Conservation (phyloP, 176 grass and related monocot genomes). For the Ensete glaucum region DNA sequence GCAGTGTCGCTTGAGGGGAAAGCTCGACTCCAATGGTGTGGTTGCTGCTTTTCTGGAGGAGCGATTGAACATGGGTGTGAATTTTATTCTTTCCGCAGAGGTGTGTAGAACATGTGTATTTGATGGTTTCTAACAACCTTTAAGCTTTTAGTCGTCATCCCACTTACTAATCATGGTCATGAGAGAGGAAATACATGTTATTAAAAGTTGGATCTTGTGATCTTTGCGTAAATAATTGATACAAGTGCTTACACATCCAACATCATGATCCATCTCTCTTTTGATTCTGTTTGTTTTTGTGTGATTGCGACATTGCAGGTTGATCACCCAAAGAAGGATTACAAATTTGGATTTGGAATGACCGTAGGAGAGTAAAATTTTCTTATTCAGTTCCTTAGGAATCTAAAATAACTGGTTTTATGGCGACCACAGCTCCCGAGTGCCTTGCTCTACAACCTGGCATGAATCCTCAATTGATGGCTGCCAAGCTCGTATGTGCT, state of each 20-base stretch:
- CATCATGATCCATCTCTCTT: background rate
- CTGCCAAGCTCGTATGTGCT: no score
- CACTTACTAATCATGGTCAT: background rate
- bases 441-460: no score
- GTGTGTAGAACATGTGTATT: slow-evolving; percentile 22
- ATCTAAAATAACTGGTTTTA: background rate
- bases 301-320: slow-evolving; percentile 30
- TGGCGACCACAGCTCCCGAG: background rate
- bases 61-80: slow-evolving; percentile 26
- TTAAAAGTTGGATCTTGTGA: no score
- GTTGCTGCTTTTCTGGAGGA: slow-evolving; percentile 69
- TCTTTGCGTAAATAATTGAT: background rate
- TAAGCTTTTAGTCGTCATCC: background rate
- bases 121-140: background rate
- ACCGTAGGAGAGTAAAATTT: slow-evolving; percentile 38
- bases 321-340: slow-evolving; percentile 68
- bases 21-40: slow-evolving; percentile 47
- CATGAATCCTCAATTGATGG: no score
- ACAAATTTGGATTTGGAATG: slow-evolving; percentile 80
- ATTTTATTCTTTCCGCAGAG: slow-evolving; percentile 68
- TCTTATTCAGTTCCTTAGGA: background rate
- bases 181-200: background rate
- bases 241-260: no score
- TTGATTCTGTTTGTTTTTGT: no score
- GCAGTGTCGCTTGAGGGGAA: slow-evolving; percentile 64